These are phyloP conservation scores for Phytophthora palmivora DNA, from an alignment of 352 stramenopile species.

Conservation along the genomic window DNA sequence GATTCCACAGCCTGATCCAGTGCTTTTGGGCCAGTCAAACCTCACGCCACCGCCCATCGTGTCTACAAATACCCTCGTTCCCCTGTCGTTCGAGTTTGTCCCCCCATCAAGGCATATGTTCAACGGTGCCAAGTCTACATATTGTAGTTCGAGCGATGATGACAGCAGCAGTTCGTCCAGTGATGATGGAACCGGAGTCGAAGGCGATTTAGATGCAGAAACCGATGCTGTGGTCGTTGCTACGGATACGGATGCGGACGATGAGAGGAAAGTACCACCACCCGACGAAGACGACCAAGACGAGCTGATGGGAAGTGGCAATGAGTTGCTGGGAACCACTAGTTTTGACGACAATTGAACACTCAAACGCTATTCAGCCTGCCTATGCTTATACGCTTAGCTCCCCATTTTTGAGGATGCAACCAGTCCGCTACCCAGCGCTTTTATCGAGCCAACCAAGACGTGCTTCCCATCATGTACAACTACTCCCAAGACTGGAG, in stretches of 20 bases:
- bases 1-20: conserved; percentile 74
- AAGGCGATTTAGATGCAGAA: conserved; percentile 37
- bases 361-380: conserved; percentile 8
- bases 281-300: conserved; percentile 62
- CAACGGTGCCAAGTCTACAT: conserved; percentile 67
- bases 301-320: conserved; percentile 78
- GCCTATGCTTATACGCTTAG: background rate
- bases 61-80: conserved; percentile 32
- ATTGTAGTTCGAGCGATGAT: conserved; percentile 66
- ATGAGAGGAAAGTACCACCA: conserved; percentile 30
- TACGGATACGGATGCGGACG: conserved; percentile 46
- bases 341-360: conserved; percentile 67
- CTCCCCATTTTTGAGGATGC: conserved; percentile 1
- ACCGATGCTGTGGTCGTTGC: conserved; percentile 37
- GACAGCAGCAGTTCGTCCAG: conserved; percentile 63
- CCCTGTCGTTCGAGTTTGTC: conserved; percentile 72
- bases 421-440: conserved; percentile 1
- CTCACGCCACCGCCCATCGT: conserved; percentile 36
- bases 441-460: conserved; percentile 17
- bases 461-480: conserved; percentile 35
- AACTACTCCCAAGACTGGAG: conserved; percentile 35
- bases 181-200: conserved; percentile 46
- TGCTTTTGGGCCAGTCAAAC: conserved; percentile 70
- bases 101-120: conserved; percentile 80
- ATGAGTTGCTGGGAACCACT: conserved; percentile 67